Evolutionary conservation across 306 rosid species (phyloP).

Genomic region (Oemleria cerasiformis): DNA sequence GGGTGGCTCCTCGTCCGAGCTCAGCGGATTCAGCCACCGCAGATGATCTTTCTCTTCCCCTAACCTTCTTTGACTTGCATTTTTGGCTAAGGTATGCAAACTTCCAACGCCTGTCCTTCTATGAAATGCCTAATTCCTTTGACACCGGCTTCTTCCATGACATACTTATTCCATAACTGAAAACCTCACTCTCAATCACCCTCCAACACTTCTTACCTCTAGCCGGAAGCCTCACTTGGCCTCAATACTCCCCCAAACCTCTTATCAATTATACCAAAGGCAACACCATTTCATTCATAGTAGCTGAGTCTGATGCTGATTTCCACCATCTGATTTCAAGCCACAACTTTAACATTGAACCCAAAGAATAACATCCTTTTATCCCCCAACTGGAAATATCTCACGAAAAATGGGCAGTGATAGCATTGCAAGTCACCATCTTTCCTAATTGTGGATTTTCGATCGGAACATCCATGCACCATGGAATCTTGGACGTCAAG

Average conservation of each 20-base stretch:
- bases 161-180: slow-evolving; percentile 33
- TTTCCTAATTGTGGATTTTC: slow-evolving; percentile 42
- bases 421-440: slow-evolving; percentile 47
- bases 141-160: slow-evolving; percentile 12
- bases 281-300: slow-evolving; percentile 27
- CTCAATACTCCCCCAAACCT: slow-evolving; percentile 6
- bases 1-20: not conserved
- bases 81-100: not conserved
- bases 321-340: slow-evolving; percentile 23
- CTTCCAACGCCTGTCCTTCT: slow-evolving; percentile 17
- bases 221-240: slow-evolving; percentile 50
- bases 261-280: slow-evolving; percentile 17
- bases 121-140: slow-evolving; percentile 26
- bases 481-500: slow-evolving; percentile 48
- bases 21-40: not conserved
- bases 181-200: slow-evolving; percentile 45
- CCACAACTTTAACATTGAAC: not conserved
- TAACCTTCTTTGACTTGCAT: not conserved
- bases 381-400: slow-evolving; percentile 32
- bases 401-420: slow-evolving; percentile 10
- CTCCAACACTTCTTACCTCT: slow-evolving; percentile 53
- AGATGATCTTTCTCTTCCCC: not conserved
- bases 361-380: slow-evolving; percentile 23
- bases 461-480: slow-evolving; percentile 43
- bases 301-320: slow-evolving; percentile 32